Percentiles rank a stretch among this genome's conserved stretches.
These are phyloP conservation scores for Ascochyta koolunga DNA, from an alignment of 2,329 filamentous ascomycete species.

Conservation along the genomic window DNA sequence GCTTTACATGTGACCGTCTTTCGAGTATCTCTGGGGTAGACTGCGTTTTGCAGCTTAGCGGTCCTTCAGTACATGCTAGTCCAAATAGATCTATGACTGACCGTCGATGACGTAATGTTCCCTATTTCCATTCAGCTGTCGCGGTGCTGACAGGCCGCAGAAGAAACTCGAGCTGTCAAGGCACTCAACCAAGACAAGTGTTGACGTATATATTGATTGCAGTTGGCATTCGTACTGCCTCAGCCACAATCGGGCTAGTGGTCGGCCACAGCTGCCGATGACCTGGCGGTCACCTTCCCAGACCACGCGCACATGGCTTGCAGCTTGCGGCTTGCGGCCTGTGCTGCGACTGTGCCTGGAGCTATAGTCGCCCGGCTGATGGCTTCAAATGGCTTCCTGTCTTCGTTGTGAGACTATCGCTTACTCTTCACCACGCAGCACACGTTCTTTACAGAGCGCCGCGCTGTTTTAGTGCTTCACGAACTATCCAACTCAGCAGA, in stretches of 20 bases:
- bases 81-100: background rate
- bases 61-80: background rate
- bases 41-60: background rate
- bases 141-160: too few relatives aligned
- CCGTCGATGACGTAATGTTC: slow-evolving; percentile 1
- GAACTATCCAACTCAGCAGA: slow-evolving; percentile 11
- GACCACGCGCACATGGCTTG: slow-evolving; percentile 11
- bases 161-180: background rate
- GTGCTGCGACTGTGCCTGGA: background rate
- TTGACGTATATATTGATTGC: slow-evolving; percentile 9
- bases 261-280: slow-evolving; percentile 13
- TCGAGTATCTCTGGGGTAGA: background rate
- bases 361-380: slow-evolving; percentile 2
- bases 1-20: background rate
- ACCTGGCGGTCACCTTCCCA: background rate
- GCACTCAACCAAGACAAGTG: background rate
- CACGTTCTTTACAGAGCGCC: background rate
- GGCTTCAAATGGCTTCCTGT: background rate
- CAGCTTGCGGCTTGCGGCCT: background rate
- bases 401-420: background rate
- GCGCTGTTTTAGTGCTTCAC: background rate
- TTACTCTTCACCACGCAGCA: background rate
- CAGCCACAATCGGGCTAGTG: slow-evolving; percentile 6
- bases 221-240: slow-evolving; percentile 2
- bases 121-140: background rate